Percentiles rank a stretch among this genome's conserved stretches.
These are phyloP conservation scores for Populus simonii DNA, from an alignment of 345 rosid species.

Conservation along the genomic window DNA sequence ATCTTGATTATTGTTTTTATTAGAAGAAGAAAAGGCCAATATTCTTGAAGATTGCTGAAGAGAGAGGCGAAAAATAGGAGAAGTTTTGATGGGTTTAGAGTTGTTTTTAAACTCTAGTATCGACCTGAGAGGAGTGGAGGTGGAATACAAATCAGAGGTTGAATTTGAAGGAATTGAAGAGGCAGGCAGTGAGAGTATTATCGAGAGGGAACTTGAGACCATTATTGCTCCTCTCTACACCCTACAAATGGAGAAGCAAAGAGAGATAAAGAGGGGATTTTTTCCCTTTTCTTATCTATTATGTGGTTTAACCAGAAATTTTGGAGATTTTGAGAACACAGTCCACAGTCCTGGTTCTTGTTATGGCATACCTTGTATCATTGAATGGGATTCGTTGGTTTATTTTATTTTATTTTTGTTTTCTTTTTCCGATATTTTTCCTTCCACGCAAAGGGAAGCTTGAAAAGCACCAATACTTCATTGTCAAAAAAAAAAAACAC, in stretches of 20 bases:
- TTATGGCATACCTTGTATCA: background rate
- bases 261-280: background rate
- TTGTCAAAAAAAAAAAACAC: too few relatives aligned
- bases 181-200: background rate
- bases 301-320: background rate
- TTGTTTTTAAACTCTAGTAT: background rate
- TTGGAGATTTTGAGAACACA: background rate
- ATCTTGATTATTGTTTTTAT: conserved; percentile 28
- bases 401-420: too few relatives aligned
- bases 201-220: conserved; percentile 9
- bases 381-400: background rate
- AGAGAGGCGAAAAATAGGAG: background rate
- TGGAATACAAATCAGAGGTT: background rate
- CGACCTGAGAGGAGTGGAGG: background rate
- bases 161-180: conserved; percentile 2
- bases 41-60: background rate
- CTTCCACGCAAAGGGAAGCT: too few relatives aligned
- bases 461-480: too few relatives aligned
- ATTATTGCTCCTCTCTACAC: conserved; percentile 4
- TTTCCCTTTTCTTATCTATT: background rate
- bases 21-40: conserved; percentile 9
- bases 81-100: background rate
- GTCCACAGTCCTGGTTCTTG: background rate
- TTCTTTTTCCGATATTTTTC: too few relatives aligned
- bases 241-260: background rate